Evolutionary conservation across 148 eudicot genomes (phyloP).

Genomic region (Camellia lanceoleosa): DNA sequence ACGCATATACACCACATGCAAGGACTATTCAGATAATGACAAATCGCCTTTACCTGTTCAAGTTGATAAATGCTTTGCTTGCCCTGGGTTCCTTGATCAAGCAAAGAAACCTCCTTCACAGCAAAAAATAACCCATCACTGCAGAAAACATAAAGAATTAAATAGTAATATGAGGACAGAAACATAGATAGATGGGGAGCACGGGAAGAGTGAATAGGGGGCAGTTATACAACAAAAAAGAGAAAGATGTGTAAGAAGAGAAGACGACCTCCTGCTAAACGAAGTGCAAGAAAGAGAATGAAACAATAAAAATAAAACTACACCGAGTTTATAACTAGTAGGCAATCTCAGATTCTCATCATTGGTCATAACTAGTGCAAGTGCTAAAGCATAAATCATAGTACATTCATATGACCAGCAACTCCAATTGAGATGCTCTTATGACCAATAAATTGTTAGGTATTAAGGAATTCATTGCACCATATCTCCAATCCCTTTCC

Average conservation of each 20-base stretch:
- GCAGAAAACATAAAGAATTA: slow-evolving; percentile 23
- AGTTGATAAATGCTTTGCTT: slow-evolving; percentile 63
- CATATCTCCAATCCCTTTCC: not conserved
- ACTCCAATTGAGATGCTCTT: not conserved
- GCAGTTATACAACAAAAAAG: not conserved
- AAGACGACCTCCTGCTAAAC: not conserved
- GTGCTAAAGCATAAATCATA: not conserved
- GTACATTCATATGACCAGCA: not conserved
- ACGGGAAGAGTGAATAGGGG: not conserved
- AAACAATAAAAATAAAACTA: not conserved
- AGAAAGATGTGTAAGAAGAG: not conserved
- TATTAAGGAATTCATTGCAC: not conserved
- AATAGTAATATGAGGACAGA: slow-evolving; percentile 6
- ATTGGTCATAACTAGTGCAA: not conserved
- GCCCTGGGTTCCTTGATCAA: slow-evolving; percentile 63
- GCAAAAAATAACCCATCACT: slow-evolving; percentile 74
- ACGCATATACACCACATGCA: not conserved
- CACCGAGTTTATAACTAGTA: not conserved
- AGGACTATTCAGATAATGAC: not conserved
- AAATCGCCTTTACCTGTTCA: slow-evolving; percentile 49
- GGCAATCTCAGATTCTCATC: not conserved
- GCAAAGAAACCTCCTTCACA: slow-evolving; percentile 79
- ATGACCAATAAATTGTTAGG: not conserved
- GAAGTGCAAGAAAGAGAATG: not conserved
- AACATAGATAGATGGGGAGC: slow-evolving; percentile 1